Evolutionary conservation across 345 rosid species (phyloP).

Genomic region (Dipteronia dyeriana): DNA sequence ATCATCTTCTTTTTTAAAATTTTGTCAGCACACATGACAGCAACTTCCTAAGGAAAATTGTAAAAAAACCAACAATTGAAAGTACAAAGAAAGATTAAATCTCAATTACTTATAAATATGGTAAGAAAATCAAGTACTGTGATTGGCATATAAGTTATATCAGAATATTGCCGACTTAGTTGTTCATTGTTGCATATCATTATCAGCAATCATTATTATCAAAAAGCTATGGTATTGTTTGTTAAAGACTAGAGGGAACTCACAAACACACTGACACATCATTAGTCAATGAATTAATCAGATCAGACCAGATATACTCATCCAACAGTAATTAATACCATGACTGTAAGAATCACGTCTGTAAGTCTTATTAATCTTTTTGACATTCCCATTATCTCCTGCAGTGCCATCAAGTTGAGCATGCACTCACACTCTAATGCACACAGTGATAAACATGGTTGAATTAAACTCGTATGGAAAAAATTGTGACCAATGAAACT

Average conservation of each 20-base stretch:
- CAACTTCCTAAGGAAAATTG: background rate
- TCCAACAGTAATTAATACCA: background rate
- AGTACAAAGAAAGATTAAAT: background rate
- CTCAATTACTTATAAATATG: background rate
- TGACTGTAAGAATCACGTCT: background rate
- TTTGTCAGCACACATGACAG: background rate
- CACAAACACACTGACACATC: background rate
- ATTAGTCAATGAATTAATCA: background rate
- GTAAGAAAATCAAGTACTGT: background rate
- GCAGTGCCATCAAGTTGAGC: background rate
- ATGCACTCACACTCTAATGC: background rate
- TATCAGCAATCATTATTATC: background rate
- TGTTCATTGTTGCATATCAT: background rate
- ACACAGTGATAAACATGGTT: background rate
- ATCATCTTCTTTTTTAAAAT: background rate
- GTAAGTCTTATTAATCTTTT: background rate
- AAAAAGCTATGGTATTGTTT: background rate
- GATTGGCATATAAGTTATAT: background rate
- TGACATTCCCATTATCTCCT: background rate
- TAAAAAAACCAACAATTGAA: background rate
- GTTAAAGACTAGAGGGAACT: background rate
- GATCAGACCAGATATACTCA: background rate
- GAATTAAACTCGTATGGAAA: background rate
- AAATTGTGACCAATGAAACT: background rate
- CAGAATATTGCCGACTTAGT: background rate